phyloP scores from a whole-genome alignment of 2,329 filamentous ascomycete genomes.

The Cytospora leucostoma region DNA sequence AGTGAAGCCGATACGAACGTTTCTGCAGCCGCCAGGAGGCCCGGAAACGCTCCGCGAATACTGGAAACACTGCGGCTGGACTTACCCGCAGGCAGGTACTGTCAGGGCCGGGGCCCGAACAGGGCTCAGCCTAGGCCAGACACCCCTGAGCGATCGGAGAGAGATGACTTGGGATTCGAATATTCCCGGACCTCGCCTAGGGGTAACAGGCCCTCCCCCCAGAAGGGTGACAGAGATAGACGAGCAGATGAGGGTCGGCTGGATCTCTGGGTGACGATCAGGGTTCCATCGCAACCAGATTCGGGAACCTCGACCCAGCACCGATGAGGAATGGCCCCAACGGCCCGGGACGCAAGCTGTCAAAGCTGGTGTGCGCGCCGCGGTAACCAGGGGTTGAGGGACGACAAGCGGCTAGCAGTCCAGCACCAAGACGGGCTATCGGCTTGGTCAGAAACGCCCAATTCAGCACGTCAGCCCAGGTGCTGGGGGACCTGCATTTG shows the following conservation, averaged over 20 bases:
- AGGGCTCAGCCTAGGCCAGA: conserved; percentile 5
- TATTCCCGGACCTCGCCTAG: conserved; percentile 25
- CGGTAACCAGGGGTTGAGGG: background rate
- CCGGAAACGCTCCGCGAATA: background rate
- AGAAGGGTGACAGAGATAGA: conserved; percentile 13
- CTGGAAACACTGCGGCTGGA: background rate
- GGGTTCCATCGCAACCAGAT: conserved; percentile 6
- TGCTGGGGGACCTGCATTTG: background rate
- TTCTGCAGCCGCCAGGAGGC: background rate
- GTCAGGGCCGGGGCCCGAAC: background rate
- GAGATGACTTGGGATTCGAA: background rate
- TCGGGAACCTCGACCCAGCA: conserved; percentile 6
- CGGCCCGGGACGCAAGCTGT: background rate
- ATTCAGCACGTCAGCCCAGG: background rate
- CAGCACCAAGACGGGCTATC: background rate
- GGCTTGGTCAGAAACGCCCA: background rate
- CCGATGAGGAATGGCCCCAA: conserved; percentile 9
- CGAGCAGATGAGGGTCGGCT: conserved; percentile 8
- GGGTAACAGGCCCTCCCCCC: conserved; percentile 2
- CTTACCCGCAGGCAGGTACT: background rate
- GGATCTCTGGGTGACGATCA: conserved; percentile 13
- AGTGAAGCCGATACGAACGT: background rate
- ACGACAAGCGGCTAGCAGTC: background rate
- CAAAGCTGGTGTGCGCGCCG: background rate
- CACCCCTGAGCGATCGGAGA: conserved; percentile 1